Conservation (phyloP, 768 basidiomycete species). For the Rhizopogon sp. region DNA sequence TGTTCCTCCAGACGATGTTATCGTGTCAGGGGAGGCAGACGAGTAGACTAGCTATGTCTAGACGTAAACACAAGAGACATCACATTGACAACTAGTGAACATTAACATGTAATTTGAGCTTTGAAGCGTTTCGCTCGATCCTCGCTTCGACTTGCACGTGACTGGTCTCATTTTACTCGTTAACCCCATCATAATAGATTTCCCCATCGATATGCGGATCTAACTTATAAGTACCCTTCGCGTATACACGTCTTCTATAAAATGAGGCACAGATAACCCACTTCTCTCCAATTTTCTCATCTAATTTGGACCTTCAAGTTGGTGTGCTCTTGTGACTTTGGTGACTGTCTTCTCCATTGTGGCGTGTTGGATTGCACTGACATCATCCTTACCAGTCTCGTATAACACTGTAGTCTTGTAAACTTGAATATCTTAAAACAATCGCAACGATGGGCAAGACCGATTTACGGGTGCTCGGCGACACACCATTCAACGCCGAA, state of each 20-base stretch:
- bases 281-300: not conserved
- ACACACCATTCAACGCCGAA: constrained; percentile 67
- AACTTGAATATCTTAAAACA: not conserved
- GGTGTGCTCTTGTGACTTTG: not conserved
- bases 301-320: not conserved
- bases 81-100: constrained; percentile 13
- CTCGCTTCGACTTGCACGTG: not conserved
- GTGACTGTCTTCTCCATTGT: not conserved
- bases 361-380: not conserved
- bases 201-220: too few species aligned
- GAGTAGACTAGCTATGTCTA: constrained; percentile 39
- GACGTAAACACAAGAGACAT: constrained; percentile 4
- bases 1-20: constrained; percentile 64
- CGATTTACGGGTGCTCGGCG: constrained; percentile 14
- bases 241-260: not conserved
- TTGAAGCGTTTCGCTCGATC: not conserved
- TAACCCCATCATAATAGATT: too few species aligned
- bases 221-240: too few species aligned
- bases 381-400: not conserved
- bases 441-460: constrained; percentile 14
- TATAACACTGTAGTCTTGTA: not conserved
- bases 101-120: constrained; percentile 20
- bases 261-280: not conserved
- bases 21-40: constrained; percentile 64
- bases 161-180: not conserved